These are phyloP conservation scores for Boletellus dicymbophilus DNA, from an alignment of 1,284 basidiomycete genomes.

Conservation along the genomic window DNA sequence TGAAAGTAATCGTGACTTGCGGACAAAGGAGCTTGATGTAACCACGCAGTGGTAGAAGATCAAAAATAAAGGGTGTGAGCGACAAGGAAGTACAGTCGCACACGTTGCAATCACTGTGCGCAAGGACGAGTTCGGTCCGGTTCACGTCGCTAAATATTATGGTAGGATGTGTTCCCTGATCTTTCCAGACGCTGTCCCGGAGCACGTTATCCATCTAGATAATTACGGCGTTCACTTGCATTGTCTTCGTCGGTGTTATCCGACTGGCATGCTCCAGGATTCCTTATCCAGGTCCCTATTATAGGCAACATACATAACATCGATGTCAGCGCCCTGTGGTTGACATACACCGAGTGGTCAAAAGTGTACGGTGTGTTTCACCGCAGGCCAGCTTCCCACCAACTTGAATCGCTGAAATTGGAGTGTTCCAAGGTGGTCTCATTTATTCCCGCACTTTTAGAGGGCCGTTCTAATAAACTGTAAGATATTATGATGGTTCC, in stretches of 20 bases:
- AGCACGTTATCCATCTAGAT: neutral
- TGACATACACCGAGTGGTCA: slow-evolving; percentile 22
- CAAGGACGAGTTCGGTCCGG: no score
- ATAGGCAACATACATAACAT: slow-evolving; percentile 19
- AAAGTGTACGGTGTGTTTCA: slow-evolving; percentile 7
- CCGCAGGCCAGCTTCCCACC: neutral
- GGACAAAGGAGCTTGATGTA: no score
- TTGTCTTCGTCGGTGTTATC: neutral
- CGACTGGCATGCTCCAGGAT: no score
- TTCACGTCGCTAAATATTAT: no score
- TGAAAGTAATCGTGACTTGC: no score
- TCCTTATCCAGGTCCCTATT: slow-evolving; percentile 11
- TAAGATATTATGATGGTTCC: slow-evolving; percentile 32
- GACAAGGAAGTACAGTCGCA: no score
- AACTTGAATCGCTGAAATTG: neutral
- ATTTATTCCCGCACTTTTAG: slow-evolving; percentile 36
- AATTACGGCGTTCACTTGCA: neutral
- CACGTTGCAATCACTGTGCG: no score
- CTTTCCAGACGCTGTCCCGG: no score
- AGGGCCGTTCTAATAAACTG: slow-evolving; percentile 39
- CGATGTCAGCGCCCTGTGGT: slow-evolving; percentile 11
- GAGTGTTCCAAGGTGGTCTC: slow-evolving; percentile 27
- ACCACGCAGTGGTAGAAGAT: no score
- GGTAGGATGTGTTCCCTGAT: no score
- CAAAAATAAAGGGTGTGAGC: no score